Conservation (phyloP, 495 filamentous ascomycete species). For the Eremomyces bilateralis region DNA sequence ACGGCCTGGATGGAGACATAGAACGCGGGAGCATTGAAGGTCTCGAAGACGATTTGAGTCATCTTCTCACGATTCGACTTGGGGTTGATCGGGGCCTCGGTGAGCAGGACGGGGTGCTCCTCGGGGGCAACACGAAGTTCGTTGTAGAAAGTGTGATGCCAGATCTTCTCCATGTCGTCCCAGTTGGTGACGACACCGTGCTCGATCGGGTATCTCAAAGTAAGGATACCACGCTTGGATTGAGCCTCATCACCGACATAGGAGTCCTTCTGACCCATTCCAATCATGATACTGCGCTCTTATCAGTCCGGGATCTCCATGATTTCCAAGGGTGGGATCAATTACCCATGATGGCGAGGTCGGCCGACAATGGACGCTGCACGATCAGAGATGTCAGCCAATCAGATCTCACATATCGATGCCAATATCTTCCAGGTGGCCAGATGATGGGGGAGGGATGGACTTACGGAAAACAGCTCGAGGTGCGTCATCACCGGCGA, state of each 20-base stretch:
- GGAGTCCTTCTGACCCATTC: conserved; percentile 99
- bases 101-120: conserved; percentile 98
- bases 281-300: conserved; percentile 85
- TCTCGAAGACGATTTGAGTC: conserved; percentile 99
- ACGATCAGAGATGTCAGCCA: conserved; percentile 9
- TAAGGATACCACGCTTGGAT: conserved; percentile 99
- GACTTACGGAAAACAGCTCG: conserved; percentile 99
- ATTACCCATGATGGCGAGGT: conserved; percentile 99
- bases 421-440: too few relatives aligned
- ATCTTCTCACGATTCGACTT: conserved; percentile 99
- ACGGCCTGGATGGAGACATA: conserved; percentile 99
- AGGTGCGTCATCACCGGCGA: conserved; percentile 99
- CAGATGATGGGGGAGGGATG: conserved; percentile 4
- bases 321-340: conserved; percentile 8
- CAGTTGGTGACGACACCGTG: conserved; percentile 99
- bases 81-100: conserved; percentile 98
- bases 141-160: conserved; percentile 99
- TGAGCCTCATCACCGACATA: conserved; percentile 99
- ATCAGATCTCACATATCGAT: not conserved
- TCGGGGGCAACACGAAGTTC: conserved; percentile 98
- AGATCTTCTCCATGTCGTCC: conserved; percentile 99
- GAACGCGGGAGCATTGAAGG: conserved; percentile 99
- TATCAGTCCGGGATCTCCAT: conserved; percentile 17
- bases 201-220: conserved; percentile 97
- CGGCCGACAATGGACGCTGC: conserved; percentile 96